These are phyloP conservation scores for Penicillium daleae DNA, from an alignment of 495 filamentous ascomycete species.

Conservation along the genomic window DNA sequence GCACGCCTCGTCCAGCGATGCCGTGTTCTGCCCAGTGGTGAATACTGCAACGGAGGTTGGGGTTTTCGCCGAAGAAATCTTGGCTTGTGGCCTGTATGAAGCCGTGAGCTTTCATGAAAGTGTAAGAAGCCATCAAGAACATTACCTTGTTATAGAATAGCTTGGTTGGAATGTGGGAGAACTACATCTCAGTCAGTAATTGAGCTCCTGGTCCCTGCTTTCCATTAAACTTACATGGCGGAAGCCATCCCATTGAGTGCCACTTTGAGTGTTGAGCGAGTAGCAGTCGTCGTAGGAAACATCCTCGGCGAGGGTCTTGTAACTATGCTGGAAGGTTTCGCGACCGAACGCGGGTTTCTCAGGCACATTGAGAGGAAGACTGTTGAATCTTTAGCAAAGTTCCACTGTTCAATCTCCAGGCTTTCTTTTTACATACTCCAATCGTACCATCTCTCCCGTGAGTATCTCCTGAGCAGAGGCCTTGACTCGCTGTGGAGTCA, in stretches of 20 bases:
- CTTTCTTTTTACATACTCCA: conserved; percentile 40
- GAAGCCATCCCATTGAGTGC: conserved; percentile 78
- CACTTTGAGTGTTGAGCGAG: conserved; percentile 70
- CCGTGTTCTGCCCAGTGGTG: conserved; percentile 50
- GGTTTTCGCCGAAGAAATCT: conserved; percentile 50
- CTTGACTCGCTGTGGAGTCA: conserved; percentile 59
- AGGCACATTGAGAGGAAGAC: conserved; percentile 59
- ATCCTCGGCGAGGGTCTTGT: conserved; percentile 46
- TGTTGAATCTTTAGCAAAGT: conserved; percentile 20
- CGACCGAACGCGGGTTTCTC: conserved; percentile 53
- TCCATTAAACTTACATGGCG: conserved; percentile 52
- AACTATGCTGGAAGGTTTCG: conserved; percentile 55
- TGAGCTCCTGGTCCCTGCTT: background rate
- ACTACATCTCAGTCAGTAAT: conserved; percentile 24
- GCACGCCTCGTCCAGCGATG: conserved; percentile 53
- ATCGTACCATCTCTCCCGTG: conserved; percentile 55
- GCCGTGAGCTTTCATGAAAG: background rate
- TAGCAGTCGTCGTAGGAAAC: conserved; percentile 64
- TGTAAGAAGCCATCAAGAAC: background rate
- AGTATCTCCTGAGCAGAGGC: conserved; percentile 53
- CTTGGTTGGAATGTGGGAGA: conserved; percentile 46
- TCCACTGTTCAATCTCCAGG: background rate
- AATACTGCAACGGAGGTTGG: conserved; percentile 55
- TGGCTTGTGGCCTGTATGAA: conserved; percentile 37
- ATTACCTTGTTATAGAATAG: conserved; percentile 57